Conservation (phyloP, 1,284 basidiomycete species). For the Cutaneotrichosporon cyanovorans region DNA sequence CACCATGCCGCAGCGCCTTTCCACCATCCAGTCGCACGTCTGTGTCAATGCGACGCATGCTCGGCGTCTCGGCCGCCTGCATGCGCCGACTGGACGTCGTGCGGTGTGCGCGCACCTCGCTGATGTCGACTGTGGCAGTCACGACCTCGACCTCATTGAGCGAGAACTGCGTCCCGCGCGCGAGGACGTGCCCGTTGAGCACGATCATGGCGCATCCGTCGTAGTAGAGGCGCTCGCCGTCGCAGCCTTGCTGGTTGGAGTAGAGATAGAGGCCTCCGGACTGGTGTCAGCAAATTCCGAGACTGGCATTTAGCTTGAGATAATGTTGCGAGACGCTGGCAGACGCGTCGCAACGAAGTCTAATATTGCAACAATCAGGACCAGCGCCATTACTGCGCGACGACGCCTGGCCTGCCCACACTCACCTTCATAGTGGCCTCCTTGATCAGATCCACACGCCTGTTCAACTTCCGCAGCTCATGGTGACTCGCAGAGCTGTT, state of each 20-base stretch:
- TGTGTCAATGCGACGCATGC: slow-evolving; percentile 70
- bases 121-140: slow-evolving; percentile 88
- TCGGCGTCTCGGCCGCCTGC: slow-evolving; percentile 70
- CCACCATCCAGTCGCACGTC: slow-evolving; percentile 60
- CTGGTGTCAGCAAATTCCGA: slow-evolving; percentile 47
- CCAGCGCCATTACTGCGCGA: too few relatives aligned
- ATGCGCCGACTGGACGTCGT: slow-evolving; percentile 72
- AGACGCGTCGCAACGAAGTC: too few relatives aligned
- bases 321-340: not conserved
- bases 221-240: slow-evolving; percentile 95
- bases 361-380: too few relatives aligned
- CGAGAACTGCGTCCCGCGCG: slow-evolving; percentile 94
- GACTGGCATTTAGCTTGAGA: too few relatives aligned
- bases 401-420: not conserved
- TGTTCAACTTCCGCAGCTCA: slow-evolving; percentile 87
- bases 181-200: slow-evolving; percentile 83
- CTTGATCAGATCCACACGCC: slow-evolving; percentile 87
- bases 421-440: slow-evolving; percentile 88
- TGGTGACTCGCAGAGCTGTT: slow-evolving; percentile 97
- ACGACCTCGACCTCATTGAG: slow-evolving; percentile 92
- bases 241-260: slow-evolving; percentile 97
- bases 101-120: slow-evolving; percentile 84
- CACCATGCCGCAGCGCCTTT: slow-evolving; percentile 57
- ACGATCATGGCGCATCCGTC: slow-evolving; percentile 96
- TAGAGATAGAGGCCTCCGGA: slow-evolving; percentile 95